A percentile compares a stretch with the other conserved stretches of the same genome.
Evolutionary conservation across 805 yeast species (phyloP).

Genomic region (Lipomyces spencermartinsiae): DNA sequence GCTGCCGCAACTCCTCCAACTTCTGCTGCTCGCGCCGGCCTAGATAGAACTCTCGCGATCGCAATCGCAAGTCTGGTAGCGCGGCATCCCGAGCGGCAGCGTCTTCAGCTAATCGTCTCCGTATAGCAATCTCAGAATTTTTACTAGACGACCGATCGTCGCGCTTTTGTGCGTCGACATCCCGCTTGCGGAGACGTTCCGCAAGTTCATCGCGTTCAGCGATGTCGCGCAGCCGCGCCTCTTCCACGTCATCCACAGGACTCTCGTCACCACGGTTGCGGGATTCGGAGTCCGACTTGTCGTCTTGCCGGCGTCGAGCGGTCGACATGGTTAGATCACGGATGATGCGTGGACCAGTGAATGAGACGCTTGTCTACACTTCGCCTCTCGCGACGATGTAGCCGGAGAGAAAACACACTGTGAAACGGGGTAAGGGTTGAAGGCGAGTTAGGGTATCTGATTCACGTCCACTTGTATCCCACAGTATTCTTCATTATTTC

Average conservation of each 20-base stretch:
- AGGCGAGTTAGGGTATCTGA: background rate
- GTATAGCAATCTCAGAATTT: constrained; percentile 5
- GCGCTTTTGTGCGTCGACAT: constrained; percentile 13
- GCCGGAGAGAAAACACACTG: background rate
- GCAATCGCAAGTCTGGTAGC: constrained; percentile 50
- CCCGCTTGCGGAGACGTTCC: constrained; percentile 40
- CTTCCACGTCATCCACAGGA: constrained; percentile 20
- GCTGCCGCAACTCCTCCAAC: constrained; percentile 52
- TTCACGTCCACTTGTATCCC: no score
- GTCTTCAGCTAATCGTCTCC: constrained; percentile 20
- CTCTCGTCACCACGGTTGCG: background rate
- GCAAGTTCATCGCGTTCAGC: constrained; percentile 46
- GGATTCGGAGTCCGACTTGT: background rate
- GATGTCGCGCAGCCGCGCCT: constrained; percentile 38
- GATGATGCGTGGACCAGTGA: background rate
- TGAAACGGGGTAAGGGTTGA: background rate
- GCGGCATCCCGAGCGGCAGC: constrained; percentile 36
- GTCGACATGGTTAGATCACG: background rate
- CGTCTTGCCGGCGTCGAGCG: background rate
- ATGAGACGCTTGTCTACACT: background rate
- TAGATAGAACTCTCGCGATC: constrained; percentile 58
- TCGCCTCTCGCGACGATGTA: no score
- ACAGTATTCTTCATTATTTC: no score
- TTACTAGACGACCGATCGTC: constrained; percentile 27
- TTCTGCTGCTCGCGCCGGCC: constrained; percentile 57